These are phyloP conservation scores for Cornus florida DNA, from an alignment of 148 eudicot species.

Conservation along the genomic window DNA sequence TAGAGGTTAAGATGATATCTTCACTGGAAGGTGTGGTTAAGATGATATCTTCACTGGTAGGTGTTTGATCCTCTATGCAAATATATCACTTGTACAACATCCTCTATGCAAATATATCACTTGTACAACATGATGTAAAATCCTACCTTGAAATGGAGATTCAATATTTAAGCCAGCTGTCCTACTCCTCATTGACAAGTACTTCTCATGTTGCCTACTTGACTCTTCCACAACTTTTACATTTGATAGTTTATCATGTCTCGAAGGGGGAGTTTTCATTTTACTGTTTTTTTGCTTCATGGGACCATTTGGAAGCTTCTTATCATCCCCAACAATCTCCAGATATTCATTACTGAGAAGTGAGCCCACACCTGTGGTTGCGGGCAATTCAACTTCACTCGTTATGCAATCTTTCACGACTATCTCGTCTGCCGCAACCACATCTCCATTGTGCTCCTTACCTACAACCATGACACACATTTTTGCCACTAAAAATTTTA, in stretches of 20 bases:
- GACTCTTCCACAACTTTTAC: slow-evolving; percentile 21
- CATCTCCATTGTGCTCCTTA: slow-evolving; percentile 8
- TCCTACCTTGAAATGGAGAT: slow-evolving; percentile 35
- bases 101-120: neutral
- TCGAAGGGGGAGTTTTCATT: slow-evolving; percentile 13
- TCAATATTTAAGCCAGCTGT: slow-evolving; percentile 19
- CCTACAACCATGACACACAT: too few species aligned
- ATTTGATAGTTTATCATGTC: slow-evolving; percentile 12
- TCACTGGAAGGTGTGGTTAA: too few species aligned
- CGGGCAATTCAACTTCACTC: slow-evolving; percentile 21
- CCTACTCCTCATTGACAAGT: slow-evolving; percentile 31
- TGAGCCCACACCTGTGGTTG: slow-evolving; percentile 11
- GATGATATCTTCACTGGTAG: too few species aligned
- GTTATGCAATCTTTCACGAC: slow-evolving; percentile 12
- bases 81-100: neutral
- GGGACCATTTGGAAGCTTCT: slow-evolving; percentile 16
- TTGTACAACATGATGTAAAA: neutral
- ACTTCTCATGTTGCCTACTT: neutral
- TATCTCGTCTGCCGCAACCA: slow-evolving; percentile 18
- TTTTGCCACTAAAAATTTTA: neutral
- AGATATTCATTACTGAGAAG: too few species aligned
- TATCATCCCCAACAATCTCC: slow-evolving; percentile 11
- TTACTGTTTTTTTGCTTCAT: slow-evolving; percentile 14
- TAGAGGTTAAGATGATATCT: too few species aligned
- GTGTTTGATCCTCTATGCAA: too few species aligned